Conservation (phyloP, 2,329 filamentous ascomycete genomes). For the Cladophialophora chaetospira region DNA sequence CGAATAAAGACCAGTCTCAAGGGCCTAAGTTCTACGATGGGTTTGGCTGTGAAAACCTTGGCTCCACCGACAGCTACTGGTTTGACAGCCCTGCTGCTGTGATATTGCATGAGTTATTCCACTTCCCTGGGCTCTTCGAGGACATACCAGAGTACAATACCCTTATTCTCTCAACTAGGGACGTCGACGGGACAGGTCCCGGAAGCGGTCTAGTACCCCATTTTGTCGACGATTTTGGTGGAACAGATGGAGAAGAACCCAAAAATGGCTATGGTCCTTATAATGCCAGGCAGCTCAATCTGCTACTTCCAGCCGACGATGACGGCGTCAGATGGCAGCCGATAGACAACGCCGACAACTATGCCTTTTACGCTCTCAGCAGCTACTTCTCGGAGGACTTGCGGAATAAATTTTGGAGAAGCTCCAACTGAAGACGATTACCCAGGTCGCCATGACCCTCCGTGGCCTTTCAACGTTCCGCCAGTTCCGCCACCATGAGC, state of each 20-base stretch:
- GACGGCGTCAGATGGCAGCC: neutral
- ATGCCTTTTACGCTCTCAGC: neutral
- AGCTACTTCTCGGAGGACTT: neutral
- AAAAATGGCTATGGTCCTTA: conserved; percentile 6
- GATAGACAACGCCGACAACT: conserved; percentile 9
- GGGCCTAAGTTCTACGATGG: conserved; percentile 2
- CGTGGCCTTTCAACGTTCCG: neutral
- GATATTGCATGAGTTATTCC: conserved; percentile 5
- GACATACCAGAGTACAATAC: neutral
- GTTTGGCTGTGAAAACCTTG: conserved; percentile 5
- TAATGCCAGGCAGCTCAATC: neutral
- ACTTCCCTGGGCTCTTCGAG: conserved; percentile 4
- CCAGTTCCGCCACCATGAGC: neutral
- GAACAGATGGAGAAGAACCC: neutral
- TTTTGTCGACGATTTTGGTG: neutral
- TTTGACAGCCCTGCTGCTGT: neutral
- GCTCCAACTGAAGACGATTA: neutral
- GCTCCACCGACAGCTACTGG: neutral
- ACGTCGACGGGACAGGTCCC: neutral
- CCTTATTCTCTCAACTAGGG: neutral
- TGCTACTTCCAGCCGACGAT: neutral
- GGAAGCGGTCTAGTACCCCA: neutral
- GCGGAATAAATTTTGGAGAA: neutral
- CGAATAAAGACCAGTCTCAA: neutral
- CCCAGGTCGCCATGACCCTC: neutral